Evolutionary conservation across 2,329 filamentous ascomycete genomes (phyloP).

Genomic region (Calonectria naviculata): DNA sequence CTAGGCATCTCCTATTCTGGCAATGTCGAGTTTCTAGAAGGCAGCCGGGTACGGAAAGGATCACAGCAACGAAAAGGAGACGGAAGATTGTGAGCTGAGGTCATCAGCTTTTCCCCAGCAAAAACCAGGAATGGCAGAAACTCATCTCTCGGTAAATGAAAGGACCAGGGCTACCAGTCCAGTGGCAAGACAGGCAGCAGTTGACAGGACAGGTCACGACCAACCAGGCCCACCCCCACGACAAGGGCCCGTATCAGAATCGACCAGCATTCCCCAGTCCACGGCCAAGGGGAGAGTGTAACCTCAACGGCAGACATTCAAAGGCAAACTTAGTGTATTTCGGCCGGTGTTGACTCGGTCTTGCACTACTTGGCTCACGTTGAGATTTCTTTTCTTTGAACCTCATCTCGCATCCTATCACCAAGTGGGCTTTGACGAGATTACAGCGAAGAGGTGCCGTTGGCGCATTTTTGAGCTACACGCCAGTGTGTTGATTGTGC

Average conservation of each 20-base stretch:
- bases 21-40: conserved; percentile 37
- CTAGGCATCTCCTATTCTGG: conserved; percentile 24
- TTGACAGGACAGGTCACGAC: conserved; percentile 23
- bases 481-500: conserved; percentile 11
- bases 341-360: conserved; percentile 25
- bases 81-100: conserved; percentile 22
- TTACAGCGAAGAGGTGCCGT: conserved; percentile 41
- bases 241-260: conserved; percentile 40
- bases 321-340: conserved; percentile 23
- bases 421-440: conserved; percentile 38
- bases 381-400: conserved; percentile 27
- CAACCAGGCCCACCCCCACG: conserved; percentile 20
- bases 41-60: conserved; percentile 12
- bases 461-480: conserved; percentile 33
- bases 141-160: conserved; percentile 37
- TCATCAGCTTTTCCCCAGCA: conserved; percentile 20
- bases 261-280: conserved; percentile 44
- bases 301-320: conserved; percentile 37
- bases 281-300: conserved; percentile 34
- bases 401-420: conserved; percentile 42
- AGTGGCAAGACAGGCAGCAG: conserved; percentile 26
- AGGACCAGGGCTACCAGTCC: conserved; percentile 26
- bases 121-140: conserved; percentile 7
- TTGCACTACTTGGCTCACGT: conserved; percentile 16
- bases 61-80: conserved; percentile 25